Evolutionary conservation across 768 basidiomycete species (phyloP).

Genomic region (Crucibulum laeve): DNA sequence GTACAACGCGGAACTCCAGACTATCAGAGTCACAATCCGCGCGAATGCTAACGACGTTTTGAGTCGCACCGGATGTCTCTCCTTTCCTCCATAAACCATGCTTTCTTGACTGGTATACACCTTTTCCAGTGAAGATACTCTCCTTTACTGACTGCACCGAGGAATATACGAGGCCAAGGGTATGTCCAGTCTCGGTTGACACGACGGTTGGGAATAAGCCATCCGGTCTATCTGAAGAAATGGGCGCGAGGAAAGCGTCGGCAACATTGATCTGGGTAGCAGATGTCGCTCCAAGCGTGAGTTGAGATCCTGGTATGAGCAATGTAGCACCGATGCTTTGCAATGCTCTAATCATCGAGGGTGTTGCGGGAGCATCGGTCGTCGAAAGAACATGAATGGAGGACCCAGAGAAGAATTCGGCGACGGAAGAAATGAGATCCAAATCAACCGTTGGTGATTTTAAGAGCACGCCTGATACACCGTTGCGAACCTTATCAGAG

Average conservation of each 20-base stretch:
- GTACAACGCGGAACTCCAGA: conserved; percentile 86
- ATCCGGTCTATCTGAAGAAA: conserved; percentile 84
- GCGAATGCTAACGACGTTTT: conserved; percentile 78
- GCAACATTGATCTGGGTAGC: conserved; percentile 63
- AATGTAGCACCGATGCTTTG: conserved; percentile 54
- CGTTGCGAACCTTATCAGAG: conserved; percentile 67
- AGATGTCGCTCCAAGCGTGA: conserved; percentile 56
- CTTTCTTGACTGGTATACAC: conserved; percentile 94
- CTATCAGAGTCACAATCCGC: conserved; percentile 92
- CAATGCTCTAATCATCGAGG: conserved; percentile 57
- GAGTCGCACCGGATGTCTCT: conserved; percentile 92
- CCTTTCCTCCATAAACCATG: conserved; percentile 97
- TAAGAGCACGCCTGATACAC: conserved; percentile 76
- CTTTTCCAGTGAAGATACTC: conserved; percentile 83
- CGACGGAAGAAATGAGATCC: conserved; percentile 74
- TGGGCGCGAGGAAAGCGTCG: conserved; percentile 80
- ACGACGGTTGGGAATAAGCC: conserved; percentile 93
- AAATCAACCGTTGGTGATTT: conserved; percentile 69
- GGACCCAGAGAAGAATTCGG: conserved; percentile 65
- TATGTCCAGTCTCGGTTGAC: conserved; percentile 70
- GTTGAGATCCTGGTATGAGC: conserved; percentile 68
- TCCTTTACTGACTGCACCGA: conserved; percentile 82
- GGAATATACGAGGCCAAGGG: conserved; percentile 94
- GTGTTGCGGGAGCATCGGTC: conserved; percentile 48
- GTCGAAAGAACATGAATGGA: conserved; percentile 58